Evolutionary conservation across 306 rosid genomes (phyloP).

Genomic region (Castanea mollissima): DNA sequence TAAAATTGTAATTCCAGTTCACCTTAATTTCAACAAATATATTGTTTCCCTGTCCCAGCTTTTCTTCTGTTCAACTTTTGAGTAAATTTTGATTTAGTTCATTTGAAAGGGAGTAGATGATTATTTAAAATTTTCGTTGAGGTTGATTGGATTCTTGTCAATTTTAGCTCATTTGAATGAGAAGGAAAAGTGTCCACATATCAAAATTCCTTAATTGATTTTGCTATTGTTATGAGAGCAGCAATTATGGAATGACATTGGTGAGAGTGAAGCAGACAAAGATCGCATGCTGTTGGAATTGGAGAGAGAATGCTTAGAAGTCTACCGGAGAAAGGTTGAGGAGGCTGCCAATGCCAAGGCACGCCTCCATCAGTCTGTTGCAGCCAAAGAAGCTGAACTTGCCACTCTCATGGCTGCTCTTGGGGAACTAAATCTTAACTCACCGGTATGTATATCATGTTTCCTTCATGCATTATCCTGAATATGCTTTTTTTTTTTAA

Average conservation of each 20-base stretch:
- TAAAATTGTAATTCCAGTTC: not conserved
- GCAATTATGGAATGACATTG: slow-evolving; percentile 97
- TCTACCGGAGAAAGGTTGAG: slow-evolving; percentile 83
- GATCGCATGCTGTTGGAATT: slow-evolving; percentile 79
- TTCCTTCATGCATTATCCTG: not conserved
- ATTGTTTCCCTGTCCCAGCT: not conserved
- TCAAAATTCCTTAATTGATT: not conserved
- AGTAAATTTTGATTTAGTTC: not conserved
- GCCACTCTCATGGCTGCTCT: slow-evolving; percentile 87
- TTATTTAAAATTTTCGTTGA: not conserved
- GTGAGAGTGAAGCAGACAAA: slow-evolving; percentile 77
- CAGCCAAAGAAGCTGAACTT: slow-evolving; percentile 93
- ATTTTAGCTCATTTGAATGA: not conserved
- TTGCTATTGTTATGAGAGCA: slow-evolving; percentile 31
- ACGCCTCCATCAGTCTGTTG: slow-evolving; percentile 84
- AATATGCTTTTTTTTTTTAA: not conserved
- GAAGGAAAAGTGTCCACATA: not conserved
- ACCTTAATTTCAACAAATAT: not conserved
- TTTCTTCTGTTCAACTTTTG: not conserved
- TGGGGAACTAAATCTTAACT: slow-evolving; percentile 78
- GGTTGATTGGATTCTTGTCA: not conserved
- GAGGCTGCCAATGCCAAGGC: slow-evolving; percentile 90
- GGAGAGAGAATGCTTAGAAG: slow-evolving; percentile 94
- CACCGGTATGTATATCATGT: slow-evolving; percentile 52
- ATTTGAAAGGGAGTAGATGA: not conserved